Evolutionary conservation across 129 eudicot genomes (phyloP).

Genomic region (Centrapalus pauciflorus): DNA sequence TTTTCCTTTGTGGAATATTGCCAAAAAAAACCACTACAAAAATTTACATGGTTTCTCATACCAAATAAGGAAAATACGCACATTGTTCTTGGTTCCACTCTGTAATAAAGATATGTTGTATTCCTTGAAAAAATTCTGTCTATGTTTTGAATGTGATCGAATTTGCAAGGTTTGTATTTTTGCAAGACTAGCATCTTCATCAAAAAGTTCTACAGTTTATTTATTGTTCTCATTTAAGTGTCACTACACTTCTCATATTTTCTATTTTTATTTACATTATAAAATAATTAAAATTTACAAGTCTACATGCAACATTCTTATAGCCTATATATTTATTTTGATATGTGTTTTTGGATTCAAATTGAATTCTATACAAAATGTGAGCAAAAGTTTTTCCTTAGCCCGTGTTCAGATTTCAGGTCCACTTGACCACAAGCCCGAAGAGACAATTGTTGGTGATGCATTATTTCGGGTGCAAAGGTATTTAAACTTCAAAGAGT

Average conservation of each 20-base stretch:
- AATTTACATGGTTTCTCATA: not conserved
- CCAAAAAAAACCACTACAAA: not conserved
- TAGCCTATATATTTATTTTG: too few species aligned
- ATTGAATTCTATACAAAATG: not conserved
- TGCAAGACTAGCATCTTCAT: too few species aligned
- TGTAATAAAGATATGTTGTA: not conserved
- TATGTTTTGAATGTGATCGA: too few species aligned
- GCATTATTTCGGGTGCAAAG: conserved; percentile 86
- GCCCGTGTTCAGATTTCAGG: conserved; percentile 50
- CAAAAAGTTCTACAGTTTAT: too few species aligned
- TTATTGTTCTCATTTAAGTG: too few species aligned
- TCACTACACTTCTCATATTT: too few species aligned
- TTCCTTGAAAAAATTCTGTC: not conserved
- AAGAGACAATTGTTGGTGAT: conserved; percentile 48
- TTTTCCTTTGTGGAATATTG: not conserved
- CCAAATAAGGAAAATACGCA: not conserved
- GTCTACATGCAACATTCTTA: too few species aligned
- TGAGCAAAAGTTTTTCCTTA: conserved; percentile 26
- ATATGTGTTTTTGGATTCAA: not conserved
- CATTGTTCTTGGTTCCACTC: not conserved
- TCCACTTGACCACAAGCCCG: conserved; percentile 55
- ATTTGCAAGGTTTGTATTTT: too few species aligned
- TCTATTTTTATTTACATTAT: too few species aligned
- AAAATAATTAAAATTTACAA: too few species aligned
- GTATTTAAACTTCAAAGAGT: conserved; percentile 35